phyloP scores from a whole-genome alignment of 495 filamentous ascomycete genomes.

The Annulohypoxylon nitens region DNA sequence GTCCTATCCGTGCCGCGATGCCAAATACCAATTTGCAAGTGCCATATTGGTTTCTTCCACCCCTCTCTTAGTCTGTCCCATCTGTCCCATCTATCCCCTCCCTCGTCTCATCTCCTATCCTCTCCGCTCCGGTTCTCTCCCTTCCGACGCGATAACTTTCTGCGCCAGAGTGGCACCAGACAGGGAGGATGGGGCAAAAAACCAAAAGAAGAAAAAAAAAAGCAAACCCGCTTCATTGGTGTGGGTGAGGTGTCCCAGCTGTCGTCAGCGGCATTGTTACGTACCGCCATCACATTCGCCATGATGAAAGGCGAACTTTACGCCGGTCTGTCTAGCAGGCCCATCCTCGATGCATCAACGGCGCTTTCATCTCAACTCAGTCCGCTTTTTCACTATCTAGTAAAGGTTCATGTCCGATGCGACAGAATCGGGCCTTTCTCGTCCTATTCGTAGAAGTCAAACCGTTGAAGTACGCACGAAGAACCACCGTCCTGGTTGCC shows the following conservation, averaged over 20 bases:
- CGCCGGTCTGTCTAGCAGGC: slow-evolving; percentile 14
- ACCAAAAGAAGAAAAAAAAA: slow-evolving; percentile 2
- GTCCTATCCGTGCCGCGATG: slow-evolving; percentile 19
- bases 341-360: slow-evolving; percentile 6
- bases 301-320: slow-evolving; percentile 18
- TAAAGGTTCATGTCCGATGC: slow-evolving; percentile 19
- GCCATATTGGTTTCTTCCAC: slow-evolving; percentile 37
- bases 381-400: slow-evolving; percentile 28
- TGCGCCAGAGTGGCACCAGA: slow-evolving; percentile 34
- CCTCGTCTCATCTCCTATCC: slow-evolving; percentile 9
- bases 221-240: slow-evolving; percentile 38
- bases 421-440: slow-evolving; percentile 36
- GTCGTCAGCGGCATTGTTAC: slow-evolving; percentile 42
- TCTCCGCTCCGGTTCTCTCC: slow-evolving; percentile 36
- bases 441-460: slow-evolving; percentile 29
- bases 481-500: slow-evolving; percentile 37
- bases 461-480: slow-evolving; percentile 24
- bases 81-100: neutral
- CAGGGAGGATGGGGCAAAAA: slow-evolving; percentile 30
- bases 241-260: slow-evolving; percentile 33
- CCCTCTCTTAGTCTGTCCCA: slow-evolving; percentile 30
- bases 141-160: slow-evolving; percentile 22
- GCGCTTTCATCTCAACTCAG: slow-evolving; percentile 10
- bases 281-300: slow-evolving; percentile 27
- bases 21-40: slow-evolving; percentile 40